Conservation (phyloP, 192 early-diverging fungal genomes). For the Backusella australiensis region DNA sequence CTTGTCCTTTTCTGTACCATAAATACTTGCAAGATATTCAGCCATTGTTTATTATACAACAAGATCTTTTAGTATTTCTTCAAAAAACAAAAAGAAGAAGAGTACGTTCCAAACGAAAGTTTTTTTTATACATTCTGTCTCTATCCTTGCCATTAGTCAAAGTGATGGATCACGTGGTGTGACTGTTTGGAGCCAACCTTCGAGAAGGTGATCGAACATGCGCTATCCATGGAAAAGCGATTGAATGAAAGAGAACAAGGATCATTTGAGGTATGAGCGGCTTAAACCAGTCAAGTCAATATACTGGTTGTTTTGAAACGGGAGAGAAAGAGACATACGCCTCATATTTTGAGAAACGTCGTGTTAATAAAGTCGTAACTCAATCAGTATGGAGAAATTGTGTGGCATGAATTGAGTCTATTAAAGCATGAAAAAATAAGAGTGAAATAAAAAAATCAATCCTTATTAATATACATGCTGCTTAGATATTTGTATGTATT, state of each 20-base stretch:
- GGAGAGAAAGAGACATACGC: too few relatives aligned
- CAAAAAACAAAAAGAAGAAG: not conserved
- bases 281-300: too few relatives aligned
- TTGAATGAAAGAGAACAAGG: not conserved
- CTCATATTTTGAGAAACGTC: too few relatives aligned
- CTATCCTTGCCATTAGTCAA: not conserved
- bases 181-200: not conserved
- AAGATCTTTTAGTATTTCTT: not conserved
- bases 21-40: slow-evolving; percentile 85
- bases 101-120: not conserved
- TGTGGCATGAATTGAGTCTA: too few relatives aligned
- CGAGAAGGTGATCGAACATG: not conserved
- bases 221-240: not conserved
- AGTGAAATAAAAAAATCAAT: too few relatives aligned
- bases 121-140: not conserved
- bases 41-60: slow-evolving; percentile 52
- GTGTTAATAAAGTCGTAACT: too few relatives aligned
- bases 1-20: slow-evolving; percentile 98
- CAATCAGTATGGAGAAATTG: too few relatives aligned
- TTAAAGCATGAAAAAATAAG: too few relatives aligned
- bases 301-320: too few relatives aligned
- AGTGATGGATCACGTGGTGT: not conserved
- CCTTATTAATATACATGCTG: too few relatives aligned
- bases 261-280: too few relatives aligned
- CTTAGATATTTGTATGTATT: too few relatives aligned